phyloP scores from a whole-genome alignment of 2,329 filamentous ascomycete species.

The Claviceps maximensis region DNA sequence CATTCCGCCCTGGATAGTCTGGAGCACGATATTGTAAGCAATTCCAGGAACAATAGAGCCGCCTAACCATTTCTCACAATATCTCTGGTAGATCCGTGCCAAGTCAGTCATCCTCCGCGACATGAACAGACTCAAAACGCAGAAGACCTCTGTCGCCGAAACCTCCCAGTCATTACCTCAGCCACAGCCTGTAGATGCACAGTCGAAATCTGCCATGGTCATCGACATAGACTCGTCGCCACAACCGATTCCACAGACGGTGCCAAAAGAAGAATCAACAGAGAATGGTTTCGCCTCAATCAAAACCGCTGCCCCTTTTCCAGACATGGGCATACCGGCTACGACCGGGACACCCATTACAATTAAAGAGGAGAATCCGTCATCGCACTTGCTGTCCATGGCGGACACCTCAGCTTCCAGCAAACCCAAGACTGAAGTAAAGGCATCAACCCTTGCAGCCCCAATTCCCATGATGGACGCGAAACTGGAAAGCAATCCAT shows the following conservation, averaged over 20 bases:
- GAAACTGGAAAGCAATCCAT: conserved; percentile 12
- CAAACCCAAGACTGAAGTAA: conserved; percentile 15
- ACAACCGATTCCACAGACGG: conserved; percentile 10
- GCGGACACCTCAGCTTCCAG: neutral
- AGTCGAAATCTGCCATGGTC: conserved; percentile 22
- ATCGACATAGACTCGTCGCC: conserved; percentile 26
- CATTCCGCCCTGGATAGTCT: conserved; percentile 42
- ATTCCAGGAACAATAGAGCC: neutral
- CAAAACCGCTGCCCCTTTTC: conserved; percentile 35
- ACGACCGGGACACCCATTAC: conserved; percentile 7
- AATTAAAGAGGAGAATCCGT: conserved; percentile 13
- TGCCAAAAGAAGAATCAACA: conserved; percentile 17
- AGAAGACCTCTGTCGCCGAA: conserved; percentile 12
- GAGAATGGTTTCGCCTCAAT: conserved; percentile 21
- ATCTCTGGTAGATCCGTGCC: conserved; percentile 23
- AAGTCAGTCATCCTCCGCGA: conserved; percentile 45
- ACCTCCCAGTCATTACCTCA: conserved; percentile 4
- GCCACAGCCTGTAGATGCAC: conserved; percentile 20
- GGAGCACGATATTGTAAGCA: conserved; percentile 42
- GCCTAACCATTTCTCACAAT: neutral
- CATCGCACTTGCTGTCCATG: neutral
- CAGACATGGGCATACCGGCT: conserved; percentile 35
- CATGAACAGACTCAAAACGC: conserved; percentile 26
- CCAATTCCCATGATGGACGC: conserved; percentile 17
- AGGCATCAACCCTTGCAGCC: conserved; percentile 12